These are phyloP conservation scores for Clitoria ternatea DNA, from an alignment of 306 rosid genomes.

Conservation along the genomic window DNA sequence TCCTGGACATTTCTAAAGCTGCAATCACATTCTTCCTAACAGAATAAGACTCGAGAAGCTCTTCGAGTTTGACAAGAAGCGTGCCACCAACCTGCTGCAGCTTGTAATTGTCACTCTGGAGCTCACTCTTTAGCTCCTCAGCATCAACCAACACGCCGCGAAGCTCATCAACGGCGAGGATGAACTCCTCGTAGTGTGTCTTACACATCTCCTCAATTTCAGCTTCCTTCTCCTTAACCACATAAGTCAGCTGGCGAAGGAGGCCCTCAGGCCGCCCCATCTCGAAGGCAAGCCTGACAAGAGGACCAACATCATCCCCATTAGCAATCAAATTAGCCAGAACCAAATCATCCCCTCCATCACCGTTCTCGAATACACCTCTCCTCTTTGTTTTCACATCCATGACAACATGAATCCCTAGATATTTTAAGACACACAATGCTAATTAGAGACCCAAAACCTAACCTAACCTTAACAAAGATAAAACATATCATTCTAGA, in stretches of 20 bases:
- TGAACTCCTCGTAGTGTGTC: conserved; percentile 94
- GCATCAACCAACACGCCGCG: conserved; percentile 90
- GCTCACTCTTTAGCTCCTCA: conserved; percentile 81
- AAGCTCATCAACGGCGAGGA: conserved; percentile 89
- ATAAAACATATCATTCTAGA: background rate
- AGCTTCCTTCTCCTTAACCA: conserved; percentile 76
- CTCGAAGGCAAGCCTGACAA: conserved; percentile 91
- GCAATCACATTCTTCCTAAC: conserved; percentile 71
- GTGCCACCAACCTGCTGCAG: conserved; percentile 86
- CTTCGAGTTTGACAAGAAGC: conserved; percentile 81
- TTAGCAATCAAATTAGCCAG: conserved; percentile 67
- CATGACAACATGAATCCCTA: conserved; percentile 39
- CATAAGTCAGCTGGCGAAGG: conserved; percentile 65
- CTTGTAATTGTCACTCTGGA: conserved; percentile 75
- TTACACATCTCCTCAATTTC: conserved; percentile 95
- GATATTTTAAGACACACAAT: conserved; percentile 6
- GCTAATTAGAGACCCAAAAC: background rate
- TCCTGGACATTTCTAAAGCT: conserved; percentile 73
- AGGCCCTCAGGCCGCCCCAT: conserved; percentile 73
- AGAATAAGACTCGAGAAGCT: conserved; percentile 75
- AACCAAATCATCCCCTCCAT: conserved; percentile 66
- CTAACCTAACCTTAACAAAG: background rate
- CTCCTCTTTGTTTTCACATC: conserved; percentile 65
- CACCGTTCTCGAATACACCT: conserved; percentile 55
- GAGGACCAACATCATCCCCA: conserved; percentile 81